These are phyloP conservation scores for Mytilinidion resinicola DNA, from an alignment of 495 filamentous ascomycete species.

Conservation along the genomic window DNA sequence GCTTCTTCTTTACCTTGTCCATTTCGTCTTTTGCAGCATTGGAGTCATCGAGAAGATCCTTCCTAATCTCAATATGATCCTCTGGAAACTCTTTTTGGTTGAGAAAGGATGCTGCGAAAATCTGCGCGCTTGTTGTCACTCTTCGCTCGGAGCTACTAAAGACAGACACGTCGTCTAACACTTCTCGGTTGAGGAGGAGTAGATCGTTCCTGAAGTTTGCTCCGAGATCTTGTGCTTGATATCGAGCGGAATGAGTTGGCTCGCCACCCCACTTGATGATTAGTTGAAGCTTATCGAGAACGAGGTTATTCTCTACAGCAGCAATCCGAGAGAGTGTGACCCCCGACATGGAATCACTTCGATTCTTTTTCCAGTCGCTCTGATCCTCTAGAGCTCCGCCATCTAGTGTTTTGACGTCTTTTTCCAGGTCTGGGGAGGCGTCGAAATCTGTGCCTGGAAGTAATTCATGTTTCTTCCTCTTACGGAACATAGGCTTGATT, in stretches of 20 bases:
- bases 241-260: constrained; percentile 92
- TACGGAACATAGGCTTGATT: constrained; percentile 97
- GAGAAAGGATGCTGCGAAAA: constrained; percentile 87
- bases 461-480: constrained; percentile 58
- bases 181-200: constrained; percentile 84
- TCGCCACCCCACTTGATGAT: constrained; percentile 99
- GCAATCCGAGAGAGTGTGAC: constrained; percentile 85
- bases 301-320: constrained; percentile 78
- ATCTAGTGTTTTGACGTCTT: constrained; percentile 5
- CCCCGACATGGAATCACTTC: constrained; percentile 77
- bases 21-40: constrained; percentile 99
- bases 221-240: constrained; percentile 89
- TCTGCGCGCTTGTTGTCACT: constrained; percentile 92
- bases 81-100: constrained; percentile 77
- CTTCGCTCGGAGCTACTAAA: constrained; percentile 93
- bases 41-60: constrained; percentile 92
- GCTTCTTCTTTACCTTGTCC: constrained; percentile 99
- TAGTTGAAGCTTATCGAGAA: constrained; percentile 90
- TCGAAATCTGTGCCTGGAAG: constrained; percentile 23
- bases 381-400: constrained; percentile 1
- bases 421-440: constrained; percentile 15
- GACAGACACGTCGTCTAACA: constrained; percentile 80
- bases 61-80: constrained; percentile 79
- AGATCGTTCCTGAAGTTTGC: constrained; percentile 94
- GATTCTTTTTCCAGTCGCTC: constrained; percentile 14